Evolutionary conservation across 192 early-diverging fungal genomes (phyloP).

Genomic region (Backusella mclennaniae): DNA sequence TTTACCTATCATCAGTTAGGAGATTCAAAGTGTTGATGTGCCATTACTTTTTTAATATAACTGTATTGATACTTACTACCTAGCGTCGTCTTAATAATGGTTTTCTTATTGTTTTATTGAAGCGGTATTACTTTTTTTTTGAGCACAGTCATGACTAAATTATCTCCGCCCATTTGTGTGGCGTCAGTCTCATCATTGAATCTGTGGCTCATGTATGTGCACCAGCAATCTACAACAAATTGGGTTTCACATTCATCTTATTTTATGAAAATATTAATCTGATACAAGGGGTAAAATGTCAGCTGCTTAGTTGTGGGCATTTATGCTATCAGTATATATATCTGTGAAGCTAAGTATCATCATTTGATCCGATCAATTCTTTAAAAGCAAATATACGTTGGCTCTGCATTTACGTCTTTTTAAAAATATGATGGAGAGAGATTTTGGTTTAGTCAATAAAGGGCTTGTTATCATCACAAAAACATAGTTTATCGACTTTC

Average conservation of each 20-base stretch:
- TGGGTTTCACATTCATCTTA: not conserved
- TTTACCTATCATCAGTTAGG: no score
- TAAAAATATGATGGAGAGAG: not conserved
- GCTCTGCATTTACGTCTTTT: no score
- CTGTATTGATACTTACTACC: no score
- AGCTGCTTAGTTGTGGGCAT: not conserved
- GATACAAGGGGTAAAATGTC: not conserved
- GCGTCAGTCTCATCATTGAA: not conserved
- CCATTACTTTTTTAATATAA: no score
- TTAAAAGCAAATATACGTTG: no score
- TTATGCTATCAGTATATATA: not conserved
- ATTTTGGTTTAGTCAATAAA: not conserved
- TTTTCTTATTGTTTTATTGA: no score
- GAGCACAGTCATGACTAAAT: not conserved
- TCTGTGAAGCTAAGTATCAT: no score
- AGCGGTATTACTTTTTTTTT: no score
- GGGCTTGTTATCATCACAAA: not conserved
- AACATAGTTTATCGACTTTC: no score
- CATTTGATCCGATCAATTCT: no score
- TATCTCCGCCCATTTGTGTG: not conserved
- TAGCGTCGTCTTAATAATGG: no score
- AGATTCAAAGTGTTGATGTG: no score
- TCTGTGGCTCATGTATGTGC: not conserved
- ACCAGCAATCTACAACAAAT: not conserved
- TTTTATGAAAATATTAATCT: not conserved